These are phyloP conservation scores for Cephalotrichum gorgonifer DNA, from an alignment of 2,329 filamentous ascomycete genomes.

Conservation along the genomic window DNA sequence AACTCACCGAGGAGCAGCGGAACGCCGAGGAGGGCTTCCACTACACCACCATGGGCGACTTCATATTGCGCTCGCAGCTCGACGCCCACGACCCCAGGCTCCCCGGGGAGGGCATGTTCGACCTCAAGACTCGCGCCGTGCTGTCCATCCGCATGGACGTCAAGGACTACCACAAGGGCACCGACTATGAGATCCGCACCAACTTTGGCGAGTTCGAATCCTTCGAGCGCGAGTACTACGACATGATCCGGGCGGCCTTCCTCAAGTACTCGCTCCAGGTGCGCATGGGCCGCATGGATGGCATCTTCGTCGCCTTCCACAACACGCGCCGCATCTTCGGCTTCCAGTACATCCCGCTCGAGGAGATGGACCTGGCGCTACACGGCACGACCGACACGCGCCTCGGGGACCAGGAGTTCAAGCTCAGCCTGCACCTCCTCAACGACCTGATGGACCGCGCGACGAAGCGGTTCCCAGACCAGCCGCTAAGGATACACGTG, in stretches of 20 bases:
- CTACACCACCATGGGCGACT: slow-evolving; percentile 76
- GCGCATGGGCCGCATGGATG: slow-evolving; percentile 96
- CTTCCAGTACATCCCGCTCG: slow-evolving; percentile 83
- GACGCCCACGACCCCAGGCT: slow-evolving; percentile 81
- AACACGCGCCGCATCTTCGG: slow-evolving; percentile 94
- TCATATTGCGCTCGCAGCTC: slow-evolving; percentile 89
- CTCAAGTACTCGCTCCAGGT: slow-evolving; percentile 96
- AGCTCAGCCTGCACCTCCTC: slow-evolving; percentile 65
- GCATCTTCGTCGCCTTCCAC: slow-evolving; percentile 94
- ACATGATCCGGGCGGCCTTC: slow-evolving; percentile 92
- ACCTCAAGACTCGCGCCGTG: slow-evolving; percentile 90
- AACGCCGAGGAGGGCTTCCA: slow-evolving; percentile 71
- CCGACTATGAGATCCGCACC: slow-evolving; percentile 76
- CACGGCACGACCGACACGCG: slow-evolving; percentile 60
- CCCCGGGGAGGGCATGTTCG: slow-evolving; percentile 88
- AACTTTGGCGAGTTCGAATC: slow-evolving; percentile 76
- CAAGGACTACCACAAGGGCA: slow-evolving; percentile 57
- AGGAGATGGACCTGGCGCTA: slow-evolving; percentile 83
- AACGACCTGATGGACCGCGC: slow-evolving; percentile 72
- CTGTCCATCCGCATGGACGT: slow-evolving; percentile 86
- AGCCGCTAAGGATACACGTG: slow-evolving; percentile 70
- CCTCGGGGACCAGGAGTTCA: slow-evolving; percentile 79
- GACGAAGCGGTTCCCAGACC: slow-evolving; percentile 62
- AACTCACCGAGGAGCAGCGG: slow-evolving; percentile 62
- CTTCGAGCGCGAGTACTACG: slow-evolving; percentile 90